phyloP scores from a whole-genome alignment of 495 filamentous ascomycete genomes.

The Copromyces sp. region DNA sequence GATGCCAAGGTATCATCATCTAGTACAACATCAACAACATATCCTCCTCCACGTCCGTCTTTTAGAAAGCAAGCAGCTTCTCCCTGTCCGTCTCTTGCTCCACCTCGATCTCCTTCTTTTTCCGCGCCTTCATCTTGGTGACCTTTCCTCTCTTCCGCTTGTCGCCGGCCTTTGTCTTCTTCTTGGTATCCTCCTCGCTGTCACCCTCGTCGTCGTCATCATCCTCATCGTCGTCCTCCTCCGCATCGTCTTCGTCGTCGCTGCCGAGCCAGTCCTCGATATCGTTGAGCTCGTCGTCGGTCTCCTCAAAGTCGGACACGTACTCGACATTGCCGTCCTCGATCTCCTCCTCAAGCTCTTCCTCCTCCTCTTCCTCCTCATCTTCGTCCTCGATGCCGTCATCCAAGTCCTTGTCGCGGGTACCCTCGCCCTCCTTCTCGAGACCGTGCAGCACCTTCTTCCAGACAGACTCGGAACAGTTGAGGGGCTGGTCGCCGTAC shows the following conservation, averaged over 20 bases:
- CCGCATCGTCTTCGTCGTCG: conserved; percentile 38
- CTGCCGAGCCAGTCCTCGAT: conserved; percentile 41
- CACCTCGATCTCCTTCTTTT: conserved; percentile 64
- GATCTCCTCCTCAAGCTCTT: conserved; percentile 55
- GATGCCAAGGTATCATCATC: neutral
- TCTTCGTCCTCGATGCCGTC: conserved; percentile 75
- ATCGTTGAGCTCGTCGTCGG: conserved; percentile 42
- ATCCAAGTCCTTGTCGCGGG: conserved; percentile 79
- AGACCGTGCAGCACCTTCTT: conserved; percentile 91
- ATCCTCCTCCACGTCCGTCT: neutral
- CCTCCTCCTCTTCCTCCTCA: conserved; percentile 54
- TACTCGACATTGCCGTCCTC: conserved; percentile 80
- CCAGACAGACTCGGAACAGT: conserved; percentile 90
- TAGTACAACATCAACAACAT: neutral
- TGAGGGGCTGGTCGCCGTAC: conserved; percentile 89
- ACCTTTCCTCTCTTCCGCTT: conserved; percentile 58
- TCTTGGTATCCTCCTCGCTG: conserved; percentile 37
- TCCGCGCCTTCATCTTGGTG: conserved; percentile 50
- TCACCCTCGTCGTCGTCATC: conserved; percentile 42
- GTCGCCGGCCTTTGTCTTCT: conserved; percentile 40
- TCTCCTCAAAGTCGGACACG: conserved; percentile 51
- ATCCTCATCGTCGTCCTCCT: conserved; percentile 39
- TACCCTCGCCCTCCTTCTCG: conserved; percentile 75
- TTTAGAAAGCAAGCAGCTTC: conserved; percentile 34
- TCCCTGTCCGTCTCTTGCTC: conserved; percentile 47